Percentiles rank a stretch among this genome's conserved stretches.
These are phyloP conservation scores for Tricholoma hemisulphureum DNA, from an alignment of 768 basidiomycete species.

Conservation along the genomic window DNA sequence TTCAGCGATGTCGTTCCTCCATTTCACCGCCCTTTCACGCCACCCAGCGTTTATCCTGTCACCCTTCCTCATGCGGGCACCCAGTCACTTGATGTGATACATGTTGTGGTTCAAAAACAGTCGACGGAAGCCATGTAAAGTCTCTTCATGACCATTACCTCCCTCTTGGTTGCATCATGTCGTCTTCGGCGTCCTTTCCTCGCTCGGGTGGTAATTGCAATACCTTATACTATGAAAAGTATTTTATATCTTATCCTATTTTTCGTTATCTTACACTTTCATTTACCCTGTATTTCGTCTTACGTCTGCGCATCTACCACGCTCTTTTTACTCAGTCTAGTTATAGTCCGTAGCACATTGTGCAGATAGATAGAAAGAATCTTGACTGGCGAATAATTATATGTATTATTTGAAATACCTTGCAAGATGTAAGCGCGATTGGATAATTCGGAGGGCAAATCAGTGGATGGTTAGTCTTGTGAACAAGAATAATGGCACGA, in stretches of 20 bases:
- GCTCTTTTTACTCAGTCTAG: background rate
- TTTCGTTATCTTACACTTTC: background rate
- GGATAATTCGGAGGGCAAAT: no score
- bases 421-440: no score
- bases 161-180: background rate
- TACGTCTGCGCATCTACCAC: background rate
- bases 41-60: constrained; percentile 9
- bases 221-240: background rate
- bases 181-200: background rate
- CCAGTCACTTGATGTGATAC: background rate
- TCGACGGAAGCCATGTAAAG: background rate
- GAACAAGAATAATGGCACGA: no score
- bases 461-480: no score
- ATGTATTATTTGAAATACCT: background rate
- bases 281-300: background rate
- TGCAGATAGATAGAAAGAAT: background rate
- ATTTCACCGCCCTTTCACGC: constrained; percentile 10
- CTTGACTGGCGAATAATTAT: background rate
- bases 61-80: background rate
- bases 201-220: background rate
- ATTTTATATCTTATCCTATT: background rate
- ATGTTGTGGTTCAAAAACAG: background rate
- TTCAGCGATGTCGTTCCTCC: background rate
- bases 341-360: background rate
- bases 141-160: background rate